phyloP scores from a whole-genome alignment of 257 asterid genomes.

The Solanum sejunctum region DNA sequence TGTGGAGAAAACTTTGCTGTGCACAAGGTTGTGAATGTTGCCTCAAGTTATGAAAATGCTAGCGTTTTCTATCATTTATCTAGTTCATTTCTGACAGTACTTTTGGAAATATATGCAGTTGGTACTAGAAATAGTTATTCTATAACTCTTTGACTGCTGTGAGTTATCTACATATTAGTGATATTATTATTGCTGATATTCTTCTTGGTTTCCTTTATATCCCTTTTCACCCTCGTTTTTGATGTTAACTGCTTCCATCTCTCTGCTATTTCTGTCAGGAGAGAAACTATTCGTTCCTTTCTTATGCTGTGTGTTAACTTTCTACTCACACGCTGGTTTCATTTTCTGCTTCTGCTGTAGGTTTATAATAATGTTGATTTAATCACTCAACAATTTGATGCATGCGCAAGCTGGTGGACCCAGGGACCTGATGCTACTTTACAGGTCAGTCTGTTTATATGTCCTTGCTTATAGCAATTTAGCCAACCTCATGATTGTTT shows the following conservation, averaged over 20 bases:
- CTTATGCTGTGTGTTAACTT: background rate
- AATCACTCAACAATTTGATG: constrained; percentile 88
- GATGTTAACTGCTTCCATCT: background rate
- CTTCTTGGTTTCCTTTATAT: background rate
- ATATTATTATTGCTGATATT: background rate
- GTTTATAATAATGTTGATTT: constrained; percentile 35
- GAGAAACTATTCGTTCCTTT: background rate
- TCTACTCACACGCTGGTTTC: constrained; percentile 10
- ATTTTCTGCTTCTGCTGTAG: constrained; percentile 8
- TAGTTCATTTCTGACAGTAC: background rate
- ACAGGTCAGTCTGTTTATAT: constrained; percentile 57
- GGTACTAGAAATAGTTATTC: background rate
- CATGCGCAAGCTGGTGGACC: constrained; percentile 99
- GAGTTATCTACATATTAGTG: background rate
- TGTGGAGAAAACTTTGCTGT: constrained; percentile 91
- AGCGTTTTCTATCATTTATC: background rate
- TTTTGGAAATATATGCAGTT: background rate
- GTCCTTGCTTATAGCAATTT: background rate
- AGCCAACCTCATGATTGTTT: background rate
- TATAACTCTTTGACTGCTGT: background rate
- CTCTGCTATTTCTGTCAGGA: background rate
- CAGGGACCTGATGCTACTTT: constrained; percentile 87
- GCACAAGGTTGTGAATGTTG: constrained; percentile 40
- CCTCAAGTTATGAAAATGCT: background rate
- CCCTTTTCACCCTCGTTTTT: background rate